Evolutionary conservation across 75 land plant genomes (phyloP).

Genomic region (Pinus albicaulis): DNA sequence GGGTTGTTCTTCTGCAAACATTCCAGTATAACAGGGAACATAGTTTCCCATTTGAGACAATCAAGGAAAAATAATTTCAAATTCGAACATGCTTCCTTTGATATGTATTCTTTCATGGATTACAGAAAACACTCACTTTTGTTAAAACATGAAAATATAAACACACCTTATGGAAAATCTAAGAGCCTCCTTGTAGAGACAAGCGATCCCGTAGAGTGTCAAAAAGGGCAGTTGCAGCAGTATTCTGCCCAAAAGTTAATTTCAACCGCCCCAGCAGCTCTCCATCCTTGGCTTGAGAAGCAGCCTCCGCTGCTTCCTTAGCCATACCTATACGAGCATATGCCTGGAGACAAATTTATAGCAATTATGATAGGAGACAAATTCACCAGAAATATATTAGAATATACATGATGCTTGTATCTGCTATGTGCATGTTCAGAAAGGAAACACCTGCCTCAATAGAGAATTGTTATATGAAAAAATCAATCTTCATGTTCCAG

Average conservation of each 20-base stretch:
- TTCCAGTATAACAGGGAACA: no score
- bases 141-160: no score
- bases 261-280: conserved; percentile 89
- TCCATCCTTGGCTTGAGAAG: conserved; percentile 88
- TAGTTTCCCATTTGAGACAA: no score
- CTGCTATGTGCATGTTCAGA: no score
- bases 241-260: conserved; percentile 79
- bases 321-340: conserved; percentile 97
- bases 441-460: neutral
- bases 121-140: no score
- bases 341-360: conserved; percentile 49
- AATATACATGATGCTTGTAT: neutral
- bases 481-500: neutral
- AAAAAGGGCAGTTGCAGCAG: conserved; percentile 84
- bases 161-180: no score
- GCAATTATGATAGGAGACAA: neutral
- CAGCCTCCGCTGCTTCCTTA: conserved; percentile 97
- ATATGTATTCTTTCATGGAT: no score
- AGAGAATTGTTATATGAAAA: neutral
- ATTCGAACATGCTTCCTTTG: no score
- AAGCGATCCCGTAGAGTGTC: conserved; percentile 83
- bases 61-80: no score
- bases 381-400: no score
- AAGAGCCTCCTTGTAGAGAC: conserved; percentile 19
- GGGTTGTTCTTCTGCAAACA: no score